Conservation (phyloP, 1,284 basidiomycete species). For the Ceratobasidium papillatum region DNA sequence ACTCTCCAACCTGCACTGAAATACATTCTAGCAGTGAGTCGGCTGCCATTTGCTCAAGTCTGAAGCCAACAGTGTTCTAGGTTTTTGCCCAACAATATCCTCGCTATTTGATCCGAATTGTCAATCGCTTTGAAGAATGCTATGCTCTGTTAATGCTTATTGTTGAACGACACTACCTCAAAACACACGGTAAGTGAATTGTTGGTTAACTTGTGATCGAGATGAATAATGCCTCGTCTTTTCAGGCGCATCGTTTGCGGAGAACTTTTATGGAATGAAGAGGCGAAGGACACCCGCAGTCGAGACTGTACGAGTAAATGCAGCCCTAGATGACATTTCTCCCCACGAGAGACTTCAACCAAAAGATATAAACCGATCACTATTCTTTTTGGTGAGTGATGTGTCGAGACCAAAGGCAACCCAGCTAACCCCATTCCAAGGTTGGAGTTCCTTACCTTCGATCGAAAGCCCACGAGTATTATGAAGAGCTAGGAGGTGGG, state of each 20-base stretch:
- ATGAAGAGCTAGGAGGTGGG: conserved; percentile 88
- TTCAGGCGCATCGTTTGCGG: conserved; percentile 86
- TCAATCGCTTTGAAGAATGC: conserved; percentile 96
- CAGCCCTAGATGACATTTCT: conserved; percentile 72
- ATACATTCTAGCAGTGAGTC: conserved; percentile 87
- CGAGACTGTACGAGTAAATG: conserved; percentile 68
- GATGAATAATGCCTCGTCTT: not conserved
- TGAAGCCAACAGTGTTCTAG: conserved; percentile 55
- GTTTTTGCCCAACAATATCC: conserved; percentile 96
- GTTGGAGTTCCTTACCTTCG: conserved; percentile 89
- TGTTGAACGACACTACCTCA: conserved; percentile 91
- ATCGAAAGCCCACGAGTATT: conserved; percentile 89
- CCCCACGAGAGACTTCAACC: conserved; percentile 68
- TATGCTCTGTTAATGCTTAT: conserved; percentile 89
- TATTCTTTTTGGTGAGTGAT: conserved; percentile 75
- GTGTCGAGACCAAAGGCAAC: not conserved
- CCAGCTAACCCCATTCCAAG: conserved; percentile 53
- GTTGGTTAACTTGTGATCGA: not conserved
- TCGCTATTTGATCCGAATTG: conserved; percentile 88
- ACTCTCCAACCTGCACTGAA: conserved; percentile 94
- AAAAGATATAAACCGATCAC: conserved; percentile 74
- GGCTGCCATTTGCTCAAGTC: not conserved
- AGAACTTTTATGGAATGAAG: conserved; percentile 93
- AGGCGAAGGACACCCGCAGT: conserved; percentile 76
- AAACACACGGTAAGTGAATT: conserved; percentile 70